A percentile compares a stretch with the other conserved stretches of the same genome.
Evolutionary conservation across 495 filamentous ascomycete species (phyloP).

Genomic region (Barbatosphaeria neglecta): DNA sequence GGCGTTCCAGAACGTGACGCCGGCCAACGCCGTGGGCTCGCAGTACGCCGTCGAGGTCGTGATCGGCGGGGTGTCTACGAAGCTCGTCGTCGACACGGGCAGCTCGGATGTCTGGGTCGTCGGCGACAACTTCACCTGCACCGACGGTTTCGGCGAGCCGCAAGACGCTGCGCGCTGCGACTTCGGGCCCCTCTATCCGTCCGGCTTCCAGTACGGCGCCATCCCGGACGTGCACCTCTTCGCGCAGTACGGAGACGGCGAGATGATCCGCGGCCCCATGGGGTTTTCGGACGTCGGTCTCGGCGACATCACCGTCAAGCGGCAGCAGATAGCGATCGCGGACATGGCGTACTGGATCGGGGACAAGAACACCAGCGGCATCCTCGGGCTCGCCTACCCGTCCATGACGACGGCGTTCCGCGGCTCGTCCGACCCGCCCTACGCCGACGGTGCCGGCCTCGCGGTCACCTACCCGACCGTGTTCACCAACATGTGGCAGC

Average conservation of each 20-base stretch:
- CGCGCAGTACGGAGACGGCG: conserved; percentile 48
- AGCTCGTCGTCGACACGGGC: conserved; percentile 50
- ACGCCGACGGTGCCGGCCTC: conserved; percentile 18
- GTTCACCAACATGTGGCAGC: conserved; percentile 43
- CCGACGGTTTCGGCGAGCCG: conserved; percentile 10
- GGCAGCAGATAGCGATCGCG: conserved; percentile 34
- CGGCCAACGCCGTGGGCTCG: conserved; percentile 22
- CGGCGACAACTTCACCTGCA: conserved; percentile 12
- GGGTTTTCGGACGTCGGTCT: conserved; percentile 45
- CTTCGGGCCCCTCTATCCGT: conserved; percentile 12
- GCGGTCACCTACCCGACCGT: conserved; percentile 41
- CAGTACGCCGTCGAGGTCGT: conserved; percentile 23
- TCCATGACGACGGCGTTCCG: conserved; percentile 34
- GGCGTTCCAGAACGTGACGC: conserved; percentile 28
- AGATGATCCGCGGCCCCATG: conserved; percentile 43
- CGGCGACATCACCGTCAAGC: conserved; percentile 39
- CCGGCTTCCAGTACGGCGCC: conserved; percentile 13
- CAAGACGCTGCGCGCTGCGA: conserved; percentile 14
- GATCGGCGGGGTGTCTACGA: conserved; percentile 15
- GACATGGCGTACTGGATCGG: conserved; percentile 30
- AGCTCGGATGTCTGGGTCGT: conserved; percentile 50
- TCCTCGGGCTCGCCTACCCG: conserved; percentile 53
- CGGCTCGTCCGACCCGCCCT: conserved; percentile 12
- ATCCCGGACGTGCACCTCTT: conserved; percentile 39
- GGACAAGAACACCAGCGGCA: conserved; percentile 36